Conservation (phyloP, 495 filamentous ascomycete genomes). For the Hypoxylon cercidicola region DNA sequence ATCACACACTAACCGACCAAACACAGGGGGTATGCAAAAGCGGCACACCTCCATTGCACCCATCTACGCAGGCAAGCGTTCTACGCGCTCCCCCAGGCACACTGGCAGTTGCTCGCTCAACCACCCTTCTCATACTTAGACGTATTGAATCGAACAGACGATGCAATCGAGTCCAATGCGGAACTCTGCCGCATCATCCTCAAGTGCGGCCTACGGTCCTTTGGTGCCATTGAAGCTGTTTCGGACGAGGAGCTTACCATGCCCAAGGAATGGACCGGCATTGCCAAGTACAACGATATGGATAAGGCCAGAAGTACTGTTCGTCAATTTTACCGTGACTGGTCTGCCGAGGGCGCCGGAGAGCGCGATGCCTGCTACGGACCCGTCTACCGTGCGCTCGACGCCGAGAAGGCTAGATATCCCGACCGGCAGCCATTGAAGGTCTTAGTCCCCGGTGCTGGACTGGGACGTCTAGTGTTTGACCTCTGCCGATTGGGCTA, state of each 20-base stretch:
- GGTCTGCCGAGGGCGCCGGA: slow-evolving; percentile 78
- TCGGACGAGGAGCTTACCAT: slow-evolving; percentile 39
- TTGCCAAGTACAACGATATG: slow-evolving; percentile 74
- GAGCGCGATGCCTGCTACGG: slow-evolving; percentile 82
- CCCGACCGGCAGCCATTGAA: slow-evolving; percentile 48
- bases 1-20: slow-evolving; percentile 21
- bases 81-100: slow-evolving; percentile 84
- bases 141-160: slow-evolving; percentile 79
- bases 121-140: slow-evolving; percentile 85
- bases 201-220: slow-evolving; percentile 69
- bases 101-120: slow-evolving; percentile 81
- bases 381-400: slow-evolving; percentile 73
- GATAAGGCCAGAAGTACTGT: slow-evolving; percentile 93
- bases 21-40: slow-evolving; percentile 80
- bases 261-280: slow-evolving; percentile 68
- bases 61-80: slow-evolving; percentile 89
- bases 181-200: slow-evolving; percentile 83
- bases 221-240: slow-evolving; percentile 57
- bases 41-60: slow-evolving; percentile 85
- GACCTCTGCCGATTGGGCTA: slow-evolving; percentile 83
- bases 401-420: slow-evolving; percentile 60
- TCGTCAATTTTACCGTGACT: slow-evolving; percentile 94
- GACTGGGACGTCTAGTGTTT: slow-evolving; percentile 81
- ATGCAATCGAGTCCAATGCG: slow-evolving; percentile 89
- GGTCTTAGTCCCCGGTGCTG: slow-evolving; percentile 83